These are phyloP conservation scores for Schoenoplectus tabernaemontani DNA, from an alignment of 202 grass and related monocot genomes.

Conservation along the genomic window DNA sequence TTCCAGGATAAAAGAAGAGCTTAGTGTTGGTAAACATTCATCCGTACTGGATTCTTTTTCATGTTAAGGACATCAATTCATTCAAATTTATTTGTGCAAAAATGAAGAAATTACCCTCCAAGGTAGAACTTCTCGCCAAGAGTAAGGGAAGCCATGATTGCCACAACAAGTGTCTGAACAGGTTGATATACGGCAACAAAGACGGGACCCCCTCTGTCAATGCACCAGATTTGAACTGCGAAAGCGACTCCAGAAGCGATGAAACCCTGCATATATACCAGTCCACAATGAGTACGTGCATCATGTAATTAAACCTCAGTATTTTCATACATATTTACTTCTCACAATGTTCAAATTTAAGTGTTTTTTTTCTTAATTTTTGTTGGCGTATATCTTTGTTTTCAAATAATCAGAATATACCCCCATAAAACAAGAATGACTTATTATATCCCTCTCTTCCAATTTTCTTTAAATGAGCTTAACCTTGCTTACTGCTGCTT, in stretches of 20 bases:
- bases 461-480: background rate
- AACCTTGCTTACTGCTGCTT: background rate
- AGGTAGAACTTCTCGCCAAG: conserved; percentile 99
- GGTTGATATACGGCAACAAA: conserved; percentile 99
- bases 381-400: too few species aligned
- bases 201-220: conserved; percentile 83
- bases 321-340: too few species aligned
- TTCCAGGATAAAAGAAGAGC: too few species aligned
- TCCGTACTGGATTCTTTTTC: too few species aligned
- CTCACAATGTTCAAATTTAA: background rate
- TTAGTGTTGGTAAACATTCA: too few species aligned
- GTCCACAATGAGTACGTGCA: background rate
- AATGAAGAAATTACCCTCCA: conserved; percentile 36
- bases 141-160: conserved; percentile 83
- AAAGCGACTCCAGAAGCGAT: conserved; percentile 94
- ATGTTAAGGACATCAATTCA: background rate
- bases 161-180: conserved; percentile 89
- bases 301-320: background rate
- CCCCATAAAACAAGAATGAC: too few species aligned
- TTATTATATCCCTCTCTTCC: background rate
- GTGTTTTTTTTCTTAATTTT: background rate
- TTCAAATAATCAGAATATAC: too few species aligned
- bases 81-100: background rate
- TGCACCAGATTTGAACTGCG: conserved; percentile 99
- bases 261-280: conserved; percentile 51